Evolutionary conservation across 2,329 filamentous ascomycete genomes (phyloP), one percentile per base, ranked within the genome.

Genomic region (Dissoconium aciculare): DNA sequence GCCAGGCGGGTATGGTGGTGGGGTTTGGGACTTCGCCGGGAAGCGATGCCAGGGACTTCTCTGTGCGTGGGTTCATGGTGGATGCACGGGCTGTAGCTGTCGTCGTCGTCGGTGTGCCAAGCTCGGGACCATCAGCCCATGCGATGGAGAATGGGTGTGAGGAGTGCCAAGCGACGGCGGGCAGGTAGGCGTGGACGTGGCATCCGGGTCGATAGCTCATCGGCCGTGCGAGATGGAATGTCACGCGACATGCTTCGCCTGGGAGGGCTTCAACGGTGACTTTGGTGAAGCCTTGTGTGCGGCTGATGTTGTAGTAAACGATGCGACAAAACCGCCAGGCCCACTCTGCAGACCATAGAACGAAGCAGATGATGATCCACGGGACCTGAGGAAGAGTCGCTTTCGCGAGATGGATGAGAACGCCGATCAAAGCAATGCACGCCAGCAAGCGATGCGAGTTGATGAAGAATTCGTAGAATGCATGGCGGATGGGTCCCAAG

Each of bases 391-490:
- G 61, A 5, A 83, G 60, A 3, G 63, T 55, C 15, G 81, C 70
- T 6, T 79, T 62, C 26, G 71, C 64, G 46, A 82, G 73, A 60
- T 95, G 89, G 21, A 85, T 62, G 68, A 76, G 89, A 5, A 85
- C 74, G 46, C 74, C 76, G 34, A 70, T 63, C 30, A 94, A 69
- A 28, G 65, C 62, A 32, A 81, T 50, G 19, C 77, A 55, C 23
- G 76, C 83, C 30, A 92, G 60, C 21, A 80, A 54, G 44, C 92
- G 84, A 58, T 95, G 89, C 16, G 78, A 58, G 51, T 80, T 82
- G 45, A 95, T 68, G 60, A 98, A 98, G 1, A 83, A 91, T 60
- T 98, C 89, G 60, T 98, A 98, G 53, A 93, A 94, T 23, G 85
- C 84, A 55, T 94, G 87, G 38, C 89, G 76, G 30, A 98, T 51